phyloP scores from a whole-genome alignment of 73 alveolate genomes.

The Paramecium octaurelia region DNA sequence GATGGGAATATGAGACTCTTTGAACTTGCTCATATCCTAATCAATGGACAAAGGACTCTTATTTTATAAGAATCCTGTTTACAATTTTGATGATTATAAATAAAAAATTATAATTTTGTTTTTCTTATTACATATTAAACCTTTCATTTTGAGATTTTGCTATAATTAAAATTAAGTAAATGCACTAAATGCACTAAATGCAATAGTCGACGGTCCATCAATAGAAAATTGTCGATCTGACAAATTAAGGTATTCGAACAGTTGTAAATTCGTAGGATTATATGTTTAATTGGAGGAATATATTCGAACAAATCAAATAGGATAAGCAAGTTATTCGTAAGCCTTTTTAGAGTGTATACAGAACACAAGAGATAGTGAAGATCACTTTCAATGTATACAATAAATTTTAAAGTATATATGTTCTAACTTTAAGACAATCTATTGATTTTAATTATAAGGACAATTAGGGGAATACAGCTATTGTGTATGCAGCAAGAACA shows the following conservation, averaged over 20 bases:
- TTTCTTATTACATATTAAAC: background rate
- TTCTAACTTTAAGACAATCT: background rate
- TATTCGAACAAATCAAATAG: background rate
- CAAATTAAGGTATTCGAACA: background rate
- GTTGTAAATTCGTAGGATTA: background rate
- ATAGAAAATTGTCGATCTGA: background rate
- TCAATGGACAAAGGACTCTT: slow-evolving; percentile 27
- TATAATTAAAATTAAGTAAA: background rate
- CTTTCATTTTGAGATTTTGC: background rate
- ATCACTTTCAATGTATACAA: background rate
- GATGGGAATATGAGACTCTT: slow-evolving; percentile 21
- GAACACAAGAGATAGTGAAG: slow-evolving; percentile 19
- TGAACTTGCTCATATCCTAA: slow-evolving; percentile 14
- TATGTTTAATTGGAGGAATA: background rate
- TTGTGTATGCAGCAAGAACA: background rate
- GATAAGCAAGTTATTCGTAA: background rate
- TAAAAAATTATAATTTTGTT: background rate
- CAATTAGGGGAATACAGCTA: slow-evolving; percentile 6
- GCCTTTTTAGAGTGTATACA: slow-evolving; percentile 23
- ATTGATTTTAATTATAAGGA: background rate
- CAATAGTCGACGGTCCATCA: background rate
- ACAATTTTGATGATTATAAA: background rate
- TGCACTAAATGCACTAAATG: background rate
- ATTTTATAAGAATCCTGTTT: slow-evolving; percentile 12
- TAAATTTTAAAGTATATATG: background rate